These are phyloP conservation scores for Pseudocercospora pini-densiflorae DNA, from an alignment of 2,329 filamentous ascomycete species.

Conservation along the genomic window DNA sequence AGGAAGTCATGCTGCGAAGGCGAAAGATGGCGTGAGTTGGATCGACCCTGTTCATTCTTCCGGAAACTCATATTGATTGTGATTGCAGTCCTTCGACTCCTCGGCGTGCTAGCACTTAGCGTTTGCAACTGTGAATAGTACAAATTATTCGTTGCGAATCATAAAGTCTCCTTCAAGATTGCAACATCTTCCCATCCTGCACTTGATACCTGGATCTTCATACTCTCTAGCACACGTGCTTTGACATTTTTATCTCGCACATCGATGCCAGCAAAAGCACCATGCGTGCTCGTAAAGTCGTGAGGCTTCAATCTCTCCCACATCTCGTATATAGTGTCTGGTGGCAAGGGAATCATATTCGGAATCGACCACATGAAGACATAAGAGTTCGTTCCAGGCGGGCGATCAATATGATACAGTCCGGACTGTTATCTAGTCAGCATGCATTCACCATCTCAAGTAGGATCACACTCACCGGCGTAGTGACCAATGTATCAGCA, in stretches of 20 bases:
- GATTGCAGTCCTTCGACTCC: neutral
- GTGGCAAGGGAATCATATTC: conserved; percentile 72
- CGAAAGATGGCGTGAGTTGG: conserved; percentile 35
- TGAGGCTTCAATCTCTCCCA: conserved; percentile 69
- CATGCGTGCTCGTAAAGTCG: conserved; percentile 69
- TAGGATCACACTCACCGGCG: conserved; percentile 53
- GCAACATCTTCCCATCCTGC: conserved; percentile 34
- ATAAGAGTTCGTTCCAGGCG: conserved; percentile 57
- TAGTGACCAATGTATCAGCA: conserved; percentile 77
- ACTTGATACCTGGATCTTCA: conserved; percentile 69
- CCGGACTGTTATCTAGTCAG: conserved; percentile 33
- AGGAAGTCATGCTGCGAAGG: conserved; percentile 40
- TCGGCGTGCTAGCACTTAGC: conserved; percentile 5
- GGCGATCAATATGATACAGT: conserved; percentile 46
- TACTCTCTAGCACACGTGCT: conserved; percentile 71
- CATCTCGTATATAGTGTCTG: conserved; percentile 67
- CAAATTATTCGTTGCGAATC: neutral
- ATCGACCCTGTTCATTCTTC: neutral
- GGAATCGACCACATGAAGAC: conserved; percentile 79
- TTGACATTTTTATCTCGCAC: conserved; percentile 63
- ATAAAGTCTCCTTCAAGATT: conserved; percentile 33
- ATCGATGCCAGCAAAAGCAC: conserved; percentile 68
- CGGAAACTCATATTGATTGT: neutral
- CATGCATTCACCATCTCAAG: neutral
- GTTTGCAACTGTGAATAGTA: neutral